Percentiles rank a stretch among this genome's conserved stretches.
These are phyloP conservation scores for Myrica gale DNA, from an alignment of 306 rosid species.

Conservation along the genomic window DNA sequence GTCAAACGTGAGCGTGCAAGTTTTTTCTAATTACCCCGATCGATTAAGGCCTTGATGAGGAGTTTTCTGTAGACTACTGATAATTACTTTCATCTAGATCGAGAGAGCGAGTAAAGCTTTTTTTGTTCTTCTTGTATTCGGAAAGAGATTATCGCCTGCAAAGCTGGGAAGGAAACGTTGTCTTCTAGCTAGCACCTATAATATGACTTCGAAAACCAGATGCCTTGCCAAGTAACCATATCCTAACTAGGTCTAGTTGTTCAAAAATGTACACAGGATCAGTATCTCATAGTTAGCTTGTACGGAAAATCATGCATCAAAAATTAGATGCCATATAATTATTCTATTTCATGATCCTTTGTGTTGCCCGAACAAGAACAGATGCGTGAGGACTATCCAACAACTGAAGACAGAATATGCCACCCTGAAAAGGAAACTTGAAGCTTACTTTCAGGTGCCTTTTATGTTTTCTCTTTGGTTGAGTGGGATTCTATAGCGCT, in stretches of 20 bases:
- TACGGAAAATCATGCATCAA: neutral
- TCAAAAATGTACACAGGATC: neutral
- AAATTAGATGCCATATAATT: neutral
- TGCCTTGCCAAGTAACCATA: neutral
- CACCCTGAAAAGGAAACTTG: constrained; percentile 76
- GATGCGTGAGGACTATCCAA: constrained; percentile 78
- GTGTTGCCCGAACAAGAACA: constrained; percentile 35
- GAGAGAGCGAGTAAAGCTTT: neutral
- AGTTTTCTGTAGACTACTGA: neutral
- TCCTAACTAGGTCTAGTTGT: neutral
- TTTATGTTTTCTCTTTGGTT: neutral
- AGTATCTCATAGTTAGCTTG: neutral
- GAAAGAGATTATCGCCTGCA: too few relatives aligned
- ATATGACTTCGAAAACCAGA: neutral
- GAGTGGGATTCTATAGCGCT: neutral
- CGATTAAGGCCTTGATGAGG: neutral
- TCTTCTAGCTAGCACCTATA: neutral
- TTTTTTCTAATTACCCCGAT: neutral
- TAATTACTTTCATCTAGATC: neutral
- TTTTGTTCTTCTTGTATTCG: neutral
- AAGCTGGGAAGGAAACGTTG: neutral
- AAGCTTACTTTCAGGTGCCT: constrained; percentile 83
- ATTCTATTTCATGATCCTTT: neutral
- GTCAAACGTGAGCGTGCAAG: neutral
- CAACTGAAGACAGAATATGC: constrained; percentile 78